Evolutionary conservation across 306 rosid species (phyloP).

Genomic region (Vicia villosa): DNA sequence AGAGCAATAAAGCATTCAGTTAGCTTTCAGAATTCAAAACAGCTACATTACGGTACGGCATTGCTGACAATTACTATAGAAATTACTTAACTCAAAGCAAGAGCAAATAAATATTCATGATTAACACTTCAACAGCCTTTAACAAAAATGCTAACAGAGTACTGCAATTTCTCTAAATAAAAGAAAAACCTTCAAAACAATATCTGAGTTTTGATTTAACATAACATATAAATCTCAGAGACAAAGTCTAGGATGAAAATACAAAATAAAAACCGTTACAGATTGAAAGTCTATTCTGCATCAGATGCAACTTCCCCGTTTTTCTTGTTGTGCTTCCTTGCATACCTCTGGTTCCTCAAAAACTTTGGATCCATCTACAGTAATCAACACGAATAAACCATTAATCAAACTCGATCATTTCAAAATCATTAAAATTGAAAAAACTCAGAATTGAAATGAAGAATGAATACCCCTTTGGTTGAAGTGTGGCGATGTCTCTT

Average conservation of each 20-base stretch:
- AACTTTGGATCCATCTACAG: constrained; percentile 96
- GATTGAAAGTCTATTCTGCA: constrained; percentile 57
- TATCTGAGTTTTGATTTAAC: not conserved
- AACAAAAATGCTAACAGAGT: not conserved
- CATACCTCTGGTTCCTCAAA: constrained; percentile 99
- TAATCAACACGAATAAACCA: not conserved
- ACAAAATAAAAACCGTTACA: constrained; percentile 29
- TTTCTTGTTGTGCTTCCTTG: constrained; percentile 93
- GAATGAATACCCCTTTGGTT: constrained; percentile 81
- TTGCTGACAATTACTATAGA: not conserved
- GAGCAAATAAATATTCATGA: not conserved
- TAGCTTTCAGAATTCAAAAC: too few relatives aligned
- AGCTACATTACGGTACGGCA: too few relatives aligned
- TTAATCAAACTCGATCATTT: not conserved
- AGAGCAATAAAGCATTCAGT: not conserved
- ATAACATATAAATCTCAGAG: constrained; percentile 14
- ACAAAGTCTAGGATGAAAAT: constrained; percentile 24
- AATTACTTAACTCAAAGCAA: not conserved
- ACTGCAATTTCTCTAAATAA: constrained; percentile 9
- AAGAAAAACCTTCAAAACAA: constrained; percentile 28
- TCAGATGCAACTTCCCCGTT: constrained; percentile 51
- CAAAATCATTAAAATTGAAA: too few relatives aligned
- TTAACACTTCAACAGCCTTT: not conserved
- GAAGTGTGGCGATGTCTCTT: constrained; percentile 93
- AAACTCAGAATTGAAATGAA: not conserved